These are phyloP conservation scores for Plasmodium sp. DNA, from an alignment of 169 alveolate species.

Conservation along the genomic window DNA sequence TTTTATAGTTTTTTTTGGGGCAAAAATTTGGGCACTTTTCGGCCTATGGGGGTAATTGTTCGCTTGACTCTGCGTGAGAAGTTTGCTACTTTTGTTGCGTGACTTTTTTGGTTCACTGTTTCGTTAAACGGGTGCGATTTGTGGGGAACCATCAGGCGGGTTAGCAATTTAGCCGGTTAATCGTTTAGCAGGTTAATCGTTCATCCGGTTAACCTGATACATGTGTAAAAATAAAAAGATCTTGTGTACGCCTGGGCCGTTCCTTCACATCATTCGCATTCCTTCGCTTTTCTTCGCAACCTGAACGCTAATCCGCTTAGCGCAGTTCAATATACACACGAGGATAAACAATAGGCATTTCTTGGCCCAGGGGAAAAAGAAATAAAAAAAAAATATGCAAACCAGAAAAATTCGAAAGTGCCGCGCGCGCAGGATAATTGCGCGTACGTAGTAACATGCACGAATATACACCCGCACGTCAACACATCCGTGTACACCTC, in stretches of 20 bases:
- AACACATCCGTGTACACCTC: not conserved
- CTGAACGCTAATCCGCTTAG: not conserved
- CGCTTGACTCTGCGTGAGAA: not conserved
- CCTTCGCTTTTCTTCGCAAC: not conserved
- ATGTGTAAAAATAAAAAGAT: not conserved
- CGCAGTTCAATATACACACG: conserved; percentile 36
- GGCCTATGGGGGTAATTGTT: not conserved
- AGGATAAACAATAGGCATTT: not conserved
- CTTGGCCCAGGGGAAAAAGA: not conserved
- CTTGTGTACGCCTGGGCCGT: conserved; percentile 3
- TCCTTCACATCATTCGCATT: not conserved
- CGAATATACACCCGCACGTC: not conserved
- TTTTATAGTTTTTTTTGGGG: not conserved
- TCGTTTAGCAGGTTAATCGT: not conserved
- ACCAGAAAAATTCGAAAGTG: not conserved
- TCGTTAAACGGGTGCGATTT: not conserved
- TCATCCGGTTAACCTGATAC: not conserved
- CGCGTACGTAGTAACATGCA: not conserved
- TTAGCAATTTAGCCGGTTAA: not conserved
- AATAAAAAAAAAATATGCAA: conserved; percentile 1
- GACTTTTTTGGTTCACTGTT: not conserved
- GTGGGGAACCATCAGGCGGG: no score
- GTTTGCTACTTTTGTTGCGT: not conserved
- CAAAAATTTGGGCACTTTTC: not conserved
- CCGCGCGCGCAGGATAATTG: not conserved